These are phyloP conservation scores for Hypoxylon lienhwacheense DNA, from an alignment of 495 filamentous ascomycete species.

Conservation along the genomic window DNA sequence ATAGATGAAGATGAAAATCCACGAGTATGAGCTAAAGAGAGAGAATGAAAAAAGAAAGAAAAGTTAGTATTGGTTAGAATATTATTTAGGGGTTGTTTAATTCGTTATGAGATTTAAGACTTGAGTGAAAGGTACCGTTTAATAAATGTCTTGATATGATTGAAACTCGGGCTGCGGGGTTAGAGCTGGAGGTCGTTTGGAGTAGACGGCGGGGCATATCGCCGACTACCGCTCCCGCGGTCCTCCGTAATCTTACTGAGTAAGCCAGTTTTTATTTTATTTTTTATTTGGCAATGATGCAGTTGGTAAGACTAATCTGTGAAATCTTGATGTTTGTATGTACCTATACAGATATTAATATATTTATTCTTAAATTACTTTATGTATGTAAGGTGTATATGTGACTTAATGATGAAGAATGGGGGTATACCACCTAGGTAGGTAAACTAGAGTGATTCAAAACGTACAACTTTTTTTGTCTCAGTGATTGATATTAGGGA, in stretches of 20 bases:
- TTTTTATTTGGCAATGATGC: background rate
- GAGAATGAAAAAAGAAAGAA: too few species aligned
- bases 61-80: too few species aligned
- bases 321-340: too few species aligned
- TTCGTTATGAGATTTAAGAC: slow-evolving; percentile 62
- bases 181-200: slow-evolving; percentile 50
- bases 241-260: slow-evolving; percentile 36
- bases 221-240: slow-evolving; percentile 40
- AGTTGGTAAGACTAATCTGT: too few species aligned
- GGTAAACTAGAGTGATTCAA: too few species aligned
- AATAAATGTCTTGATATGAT: slow-evolving; percentile 83
- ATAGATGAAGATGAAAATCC: slow-evolving; percentile 34
- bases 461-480: too few species aligned
- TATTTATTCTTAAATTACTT: background rate
- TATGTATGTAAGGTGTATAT: too few species aligned
- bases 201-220: slow-evolving; percentile 47
- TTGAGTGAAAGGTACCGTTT: slow-evolving; percentile 53
- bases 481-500: too few species aligned
- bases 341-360: too few species aligned
- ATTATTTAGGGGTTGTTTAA: too few species aligned
- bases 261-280: slow-evolving; percentile 39
- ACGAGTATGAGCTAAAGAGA: slow-evolving; percentile 47
- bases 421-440: background rate
- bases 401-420: too few species aligned
- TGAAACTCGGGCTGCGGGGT: slow-evolving; percentile 68